These are phyloP conservation scores for Sutorius australiensis DNA, from an alignment of 768 basidiomycete genomes.

Conservation along the genomic window DNA sequence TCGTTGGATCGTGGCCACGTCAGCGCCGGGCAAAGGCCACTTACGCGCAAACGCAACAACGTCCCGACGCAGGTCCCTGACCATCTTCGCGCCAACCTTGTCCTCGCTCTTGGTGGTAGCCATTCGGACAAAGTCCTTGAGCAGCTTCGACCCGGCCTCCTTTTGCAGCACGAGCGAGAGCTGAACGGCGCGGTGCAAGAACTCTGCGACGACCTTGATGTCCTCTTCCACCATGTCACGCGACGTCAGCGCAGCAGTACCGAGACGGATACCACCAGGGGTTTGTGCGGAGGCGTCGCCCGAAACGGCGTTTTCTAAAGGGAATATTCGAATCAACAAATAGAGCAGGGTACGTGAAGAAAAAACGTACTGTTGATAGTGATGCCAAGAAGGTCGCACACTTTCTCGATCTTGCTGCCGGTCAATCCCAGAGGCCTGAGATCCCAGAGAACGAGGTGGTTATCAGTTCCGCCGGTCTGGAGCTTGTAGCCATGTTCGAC, in stretches of 20 bases:
- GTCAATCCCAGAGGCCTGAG: constrained; percentile 91
- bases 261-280: constrained; percentile 96
- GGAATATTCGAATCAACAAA: not conserved
- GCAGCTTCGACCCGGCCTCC: constrained; percentile 89
- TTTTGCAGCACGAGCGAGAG: constrained; percentile 86
- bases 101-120: constrained; percentile 67
- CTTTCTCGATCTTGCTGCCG: constrained; percentile 98
- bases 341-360: not conserved
- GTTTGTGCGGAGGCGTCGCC: constrained; percentile 94
- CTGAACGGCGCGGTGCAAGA: constrained; percentile 94
- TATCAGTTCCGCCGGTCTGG: constrained; percentile 95
- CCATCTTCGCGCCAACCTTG: constrained; percentile 65
- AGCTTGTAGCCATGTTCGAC: constrained; percentile 86
- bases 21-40: constrained; percentile 93
- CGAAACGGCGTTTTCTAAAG: constrained; percentile 88
- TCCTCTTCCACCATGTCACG: constrained; percentile 89
- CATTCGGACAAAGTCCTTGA: constrained; percentile 92
- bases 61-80: constrained; percentile 72
- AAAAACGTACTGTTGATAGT: constrained; percentile 82
- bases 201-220: constrained; percentile 80
- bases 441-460: constrained; percentile 98
- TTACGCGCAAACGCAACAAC: constrained; percentile 76
- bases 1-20: constrained; percentile 42
- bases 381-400: constrained; percentile 94
- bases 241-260: constrained; percentile 90